phyloP scores from a whole-genome alignment of 208 protist species.

The Crithidia thermophila region DNA sequence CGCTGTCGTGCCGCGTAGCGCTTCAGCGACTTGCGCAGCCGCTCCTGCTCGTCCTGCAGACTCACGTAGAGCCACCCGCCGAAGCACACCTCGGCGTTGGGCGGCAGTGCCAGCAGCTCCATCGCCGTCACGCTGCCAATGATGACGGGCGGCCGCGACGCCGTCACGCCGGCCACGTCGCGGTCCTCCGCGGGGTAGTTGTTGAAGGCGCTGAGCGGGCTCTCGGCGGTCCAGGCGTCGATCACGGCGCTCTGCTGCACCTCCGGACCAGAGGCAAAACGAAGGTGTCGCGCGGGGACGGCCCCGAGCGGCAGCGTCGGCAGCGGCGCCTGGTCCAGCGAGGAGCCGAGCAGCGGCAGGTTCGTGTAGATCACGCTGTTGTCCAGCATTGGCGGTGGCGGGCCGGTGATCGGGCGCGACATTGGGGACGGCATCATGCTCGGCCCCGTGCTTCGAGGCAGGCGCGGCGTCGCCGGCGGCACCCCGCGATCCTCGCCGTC shows the following conservation, averaged over 20 bases:
- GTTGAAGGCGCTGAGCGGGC: constrained; percentile 31
- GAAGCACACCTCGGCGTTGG: constrained; percentile 64
- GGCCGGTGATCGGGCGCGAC: background rate
- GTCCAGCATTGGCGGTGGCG: background rate
- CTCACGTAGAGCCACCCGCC: constrained; percentile 67
- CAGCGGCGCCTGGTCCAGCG: background rate
- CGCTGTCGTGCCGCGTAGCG: constrained; percentile 20
- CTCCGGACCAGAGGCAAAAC: constrained; percentile 9
- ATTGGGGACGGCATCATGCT: constrained; percentile 19
- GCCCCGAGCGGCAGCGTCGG: constrained; percentile 14
- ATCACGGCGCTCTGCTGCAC: constrained; percentile 9
- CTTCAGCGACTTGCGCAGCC: constrained; percentile 41
- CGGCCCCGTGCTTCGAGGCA: background rate
- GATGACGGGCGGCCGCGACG: constrained; percentile 45
- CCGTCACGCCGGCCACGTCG: constrained; percentile 26
- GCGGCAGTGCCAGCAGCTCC: constrained; percentile 54
- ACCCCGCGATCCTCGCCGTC: constrained; percentile 9
- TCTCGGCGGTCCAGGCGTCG: constrained; percentile 5
- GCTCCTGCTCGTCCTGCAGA: constrained; percentile 63
- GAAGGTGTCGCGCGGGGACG: constrained; percentile 2
- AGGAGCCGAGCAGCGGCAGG: background rate
- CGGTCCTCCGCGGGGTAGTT: constrained; percentile 46
- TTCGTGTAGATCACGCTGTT: background rate
- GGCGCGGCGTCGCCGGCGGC: constrained; percentile 8
- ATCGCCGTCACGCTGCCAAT: constrained; percentile 54